Conservation (phyloP, 768 basidiomycete genomes). For the Xerocomellus dryophilus region DNA sequence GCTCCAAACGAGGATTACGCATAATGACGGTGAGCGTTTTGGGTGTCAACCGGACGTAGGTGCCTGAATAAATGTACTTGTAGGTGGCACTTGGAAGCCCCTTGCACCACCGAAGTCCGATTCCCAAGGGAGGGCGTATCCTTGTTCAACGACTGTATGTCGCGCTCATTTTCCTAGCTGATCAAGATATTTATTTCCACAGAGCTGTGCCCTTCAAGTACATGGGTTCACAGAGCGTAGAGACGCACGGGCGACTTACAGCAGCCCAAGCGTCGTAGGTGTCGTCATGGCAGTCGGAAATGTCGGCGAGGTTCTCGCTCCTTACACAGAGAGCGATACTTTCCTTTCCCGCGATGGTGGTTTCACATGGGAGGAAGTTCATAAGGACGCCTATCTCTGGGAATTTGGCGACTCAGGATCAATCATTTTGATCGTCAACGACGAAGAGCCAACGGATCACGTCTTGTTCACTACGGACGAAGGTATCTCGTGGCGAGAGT, state of each 20-base stretch:
- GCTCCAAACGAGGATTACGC: slow-evolving; percentile 85
- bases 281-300: slow-evolving; percentile 96
- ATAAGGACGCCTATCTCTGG: slow-evolving; percentile 97
- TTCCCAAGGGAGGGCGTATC: slow-evolving; percentile 69
- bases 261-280: slow-evolving; percentile 87
- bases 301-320: slow-evolving; percentile 78
- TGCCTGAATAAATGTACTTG: neutral
- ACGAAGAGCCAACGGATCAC: slow-evolving; percentile 89
- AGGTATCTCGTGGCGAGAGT: slow-evolving; percentile 84
- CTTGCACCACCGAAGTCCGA: slow-evolving; percentile 72
- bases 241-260: slow-evolving; percentile 90
- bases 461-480: slow-evolving; percentile 89
- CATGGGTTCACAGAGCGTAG: slow-evolving; percentile 94
- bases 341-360: slow-evolving; percentile 96
- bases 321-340: slow-evolving; percentile 87
- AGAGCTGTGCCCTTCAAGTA: slow-evolving; percentile 86
- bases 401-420: slow-evolving; percentile 98
- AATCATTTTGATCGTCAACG: slow-evolving; percentile 89
- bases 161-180: neutral
- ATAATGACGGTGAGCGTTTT: slow-evolving; percentile 79
- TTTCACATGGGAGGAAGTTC: slow-evolving; percentile 97
- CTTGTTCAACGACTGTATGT: slow-evolving; percentile 65
- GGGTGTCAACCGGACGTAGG: neutral
- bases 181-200: slow-evolving; percentile 4
- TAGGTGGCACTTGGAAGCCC: slow-evolving; percentile 85